A percentile compares a stretch with the other conserved stretches of the same genome.
These are phyloP conservation scores for Echinosophora koreensis DNA, from an alignment of 306 rosid species.

Conservation along the genomic window DNA sequence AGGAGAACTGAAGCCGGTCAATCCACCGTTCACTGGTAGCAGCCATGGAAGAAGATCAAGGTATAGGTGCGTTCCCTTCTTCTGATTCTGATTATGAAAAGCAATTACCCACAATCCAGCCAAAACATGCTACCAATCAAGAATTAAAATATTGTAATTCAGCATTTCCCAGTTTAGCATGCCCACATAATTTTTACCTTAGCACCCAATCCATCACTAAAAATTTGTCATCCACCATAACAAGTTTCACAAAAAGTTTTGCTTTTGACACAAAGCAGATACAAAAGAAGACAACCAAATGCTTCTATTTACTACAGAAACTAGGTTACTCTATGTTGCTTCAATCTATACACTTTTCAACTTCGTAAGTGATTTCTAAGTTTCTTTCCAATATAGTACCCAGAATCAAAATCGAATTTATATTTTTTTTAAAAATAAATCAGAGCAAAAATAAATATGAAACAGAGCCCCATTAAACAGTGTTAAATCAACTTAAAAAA, in stretches of 20 bases:
- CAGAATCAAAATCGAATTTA: neutral
- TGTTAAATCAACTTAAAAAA: slow-evolving; percentile 22
- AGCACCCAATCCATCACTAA: slow-evolving; percentile 33
- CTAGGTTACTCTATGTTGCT: slow-evolving; percentile 18
- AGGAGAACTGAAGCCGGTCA: slow-evolving; percentile 76
- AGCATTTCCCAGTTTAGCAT: slow-evolving; percentile 58
- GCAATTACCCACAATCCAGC: slow-evolving; percentile 46
- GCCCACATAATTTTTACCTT: slow-evolving; percentile 26
- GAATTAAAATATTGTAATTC: slow-evolving; percentile 63
- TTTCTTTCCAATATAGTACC: neutral
- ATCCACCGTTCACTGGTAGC: slow-evolving; percentile 74
- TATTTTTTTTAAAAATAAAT: neutral
- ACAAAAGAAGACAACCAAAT: slow-evolving; percentile 14
- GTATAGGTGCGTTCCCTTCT: slow-evolving; percentile 20
- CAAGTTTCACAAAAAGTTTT: neutral
- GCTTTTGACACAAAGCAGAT: slow-evolving; percentile 32
- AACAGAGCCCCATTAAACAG: slow-evolving; percentile 16
- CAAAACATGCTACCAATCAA: slow-evolving; percentile 68
- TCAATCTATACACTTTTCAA: slow-evolving; percentile 8
- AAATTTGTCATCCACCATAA: slow-evolving; percentile 9
- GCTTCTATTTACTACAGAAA: slow-evolving; percentile 27
- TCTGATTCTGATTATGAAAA: slow-evolving; percentile 39
- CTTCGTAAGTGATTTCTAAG: slow-evolving; percentile 4
- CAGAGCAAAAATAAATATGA: slow-evolving; percentile 26
- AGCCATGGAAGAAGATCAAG: slow-evolving; percentile 60